Evolutionary conservation across 2,329 filamentous ascomycete genomes (phyloP), one percentile per base, ranked within the genome.

Genomic region (Xylariales sp.): DNA sequence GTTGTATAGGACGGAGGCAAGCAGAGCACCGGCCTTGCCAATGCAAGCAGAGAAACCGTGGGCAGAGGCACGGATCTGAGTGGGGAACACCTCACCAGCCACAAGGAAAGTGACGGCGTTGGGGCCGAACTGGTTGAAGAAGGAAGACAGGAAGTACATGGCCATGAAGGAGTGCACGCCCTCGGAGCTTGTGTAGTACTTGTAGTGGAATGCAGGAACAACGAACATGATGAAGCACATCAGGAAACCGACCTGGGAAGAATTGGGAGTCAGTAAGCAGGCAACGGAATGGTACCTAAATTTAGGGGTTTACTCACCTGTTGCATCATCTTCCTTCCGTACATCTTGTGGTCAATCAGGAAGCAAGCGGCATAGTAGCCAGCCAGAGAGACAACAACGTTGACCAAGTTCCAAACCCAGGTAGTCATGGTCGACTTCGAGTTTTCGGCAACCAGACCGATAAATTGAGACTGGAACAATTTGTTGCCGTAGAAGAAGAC

Each of bases 401-500:
- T 97, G 72, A 89, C 75, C 59, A 97, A 65, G 67, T 93, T 95
- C 83, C 89, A 97, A 32, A 88, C 72, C 91, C 91, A 97, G 43
- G 76, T 83, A 23, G 82, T 83, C 78, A 95, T 85, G 59, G 96
- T 78, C 6, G 85, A 88, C 24, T 70, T 65, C 46, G 79, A 76
- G 48, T 75, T 65, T 37, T 80, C 74, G 38, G 82, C 85, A 50
- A 96, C 83, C 56, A 93, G 85, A 21, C 69, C 70, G 66, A 96
- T 95, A 67, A 96, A 96, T 59, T 91, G 78, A 45, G 77, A 78
- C 67, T 95, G 90, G 77, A 96, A 96, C 38, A 96, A 83, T 76
- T 95, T 96, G 83, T 95, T 96, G 52, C 91, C 91, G 70, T 97
- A 97, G 73, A 97, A 97, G 76, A 97, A 96, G 49, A 97, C 85